Conservation (phyloP, 2,329 filamentous ascomycete species). For the Juglanconis sp. region DNA sequence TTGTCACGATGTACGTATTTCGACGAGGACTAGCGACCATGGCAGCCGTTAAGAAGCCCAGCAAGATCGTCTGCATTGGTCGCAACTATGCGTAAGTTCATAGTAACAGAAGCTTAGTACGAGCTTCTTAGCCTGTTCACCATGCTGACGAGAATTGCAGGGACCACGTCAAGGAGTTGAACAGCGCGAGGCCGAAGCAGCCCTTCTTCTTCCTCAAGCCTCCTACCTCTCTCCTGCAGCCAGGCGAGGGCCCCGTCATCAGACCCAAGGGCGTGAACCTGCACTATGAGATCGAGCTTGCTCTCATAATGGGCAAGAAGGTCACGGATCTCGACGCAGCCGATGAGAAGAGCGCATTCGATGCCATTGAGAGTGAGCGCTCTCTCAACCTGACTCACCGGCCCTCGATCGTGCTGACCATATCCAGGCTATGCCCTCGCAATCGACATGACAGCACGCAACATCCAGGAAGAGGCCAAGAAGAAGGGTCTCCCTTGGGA, state of each 20-base stretch:
- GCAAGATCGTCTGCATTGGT: conserved; percentile 80
- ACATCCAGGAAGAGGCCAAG: conserved; percentile 95
- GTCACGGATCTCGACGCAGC: conserved; percentile 71
- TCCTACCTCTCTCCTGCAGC: conserved; percentile 77
- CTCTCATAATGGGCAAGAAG: conserved; percentile 79
- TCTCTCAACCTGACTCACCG: conserved; percentile 5
- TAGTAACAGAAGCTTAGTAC: neutral
- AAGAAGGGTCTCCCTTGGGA: conserved; percentile 94
- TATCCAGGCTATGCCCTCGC: conserved; percentile 74
- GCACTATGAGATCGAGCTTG: conserved; percentile 95
- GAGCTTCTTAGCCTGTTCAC: neutral
- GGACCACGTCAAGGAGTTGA: conserved; percentile 90
- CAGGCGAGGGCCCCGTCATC: conserved; percentile 74
- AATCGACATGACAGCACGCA: conserved; percentile 97
- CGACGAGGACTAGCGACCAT: conserved; percentile 32
- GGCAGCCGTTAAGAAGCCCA: conserved; percentile 42
- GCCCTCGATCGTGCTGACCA: neutral
- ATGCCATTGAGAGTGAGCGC: conserved; percentile 71
- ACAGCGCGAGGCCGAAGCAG: conserved; percentile 82
- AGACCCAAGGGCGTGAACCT: conserved; percentile 78
- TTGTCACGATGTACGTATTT: conserved; percentile 19
- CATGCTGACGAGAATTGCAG: conserved; percentile 40
- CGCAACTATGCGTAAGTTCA: conserved; percentile 83
- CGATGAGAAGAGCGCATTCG: conserved; percentile 73
- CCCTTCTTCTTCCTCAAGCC: conserved; percentile 99